phyloP scores from a whole-genome alignment of 176 grass and related monocot genomes.

The Raddia guianensis region DNA sequence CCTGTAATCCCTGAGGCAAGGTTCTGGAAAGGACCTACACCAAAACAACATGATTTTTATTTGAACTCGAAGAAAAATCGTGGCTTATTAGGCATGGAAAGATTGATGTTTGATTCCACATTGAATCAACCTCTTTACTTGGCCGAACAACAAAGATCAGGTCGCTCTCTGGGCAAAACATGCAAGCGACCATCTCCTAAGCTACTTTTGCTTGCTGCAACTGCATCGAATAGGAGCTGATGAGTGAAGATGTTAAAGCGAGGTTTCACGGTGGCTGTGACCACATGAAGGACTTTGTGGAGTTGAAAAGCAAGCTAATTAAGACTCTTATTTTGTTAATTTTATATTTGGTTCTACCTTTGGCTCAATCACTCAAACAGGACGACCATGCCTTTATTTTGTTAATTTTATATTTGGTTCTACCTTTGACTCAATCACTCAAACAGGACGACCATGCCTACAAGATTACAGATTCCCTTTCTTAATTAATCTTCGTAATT shows the following conservation, averaged over 20 bases:
- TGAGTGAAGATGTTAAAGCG: neutral
- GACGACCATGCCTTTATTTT: too few species aligned
- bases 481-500: neutral
- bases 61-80: too few species aligned
- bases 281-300: neutral
- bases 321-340: neutral
- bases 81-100: too few species aligned
- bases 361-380: neutral
- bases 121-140: neutral
- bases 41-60: too few species aligned
- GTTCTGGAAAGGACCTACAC: neutral
- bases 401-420: too few species aligned
- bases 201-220: slow-evolving; percentile 28
- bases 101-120: too few species aligned
- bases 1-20: neutral
- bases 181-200: neutral
- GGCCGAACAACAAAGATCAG: neutral
- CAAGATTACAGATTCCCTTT: neutral
- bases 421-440: neutral
- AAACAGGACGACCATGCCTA: neutral
- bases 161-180: neutral
- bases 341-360: too few species aligned
- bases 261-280: slow-evolving; percentile 18
- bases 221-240: neutral
- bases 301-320: slow-evolving; percentile 18